phyloP scores from a whole-genome alignment of 192 early-diverging fungal genomes.

The Haplosporangium gracile region DNA sequence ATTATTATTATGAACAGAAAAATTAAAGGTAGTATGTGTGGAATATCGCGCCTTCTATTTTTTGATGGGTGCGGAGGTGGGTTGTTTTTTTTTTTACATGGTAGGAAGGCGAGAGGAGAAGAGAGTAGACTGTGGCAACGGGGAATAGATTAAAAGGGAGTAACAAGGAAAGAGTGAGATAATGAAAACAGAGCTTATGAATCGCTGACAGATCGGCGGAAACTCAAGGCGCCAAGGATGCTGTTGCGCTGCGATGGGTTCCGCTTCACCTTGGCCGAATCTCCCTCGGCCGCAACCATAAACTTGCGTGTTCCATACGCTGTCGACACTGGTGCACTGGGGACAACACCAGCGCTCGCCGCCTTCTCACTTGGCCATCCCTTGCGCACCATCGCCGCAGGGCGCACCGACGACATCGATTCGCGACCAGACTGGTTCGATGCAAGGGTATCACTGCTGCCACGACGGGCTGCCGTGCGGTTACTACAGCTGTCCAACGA shows the following conservation, averaged over 20 bases:
- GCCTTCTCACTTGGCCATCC: conserved; percentile 57
- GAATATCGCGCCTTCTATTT: conserved; percentile 1
- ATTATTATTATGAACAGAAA: not conserved
- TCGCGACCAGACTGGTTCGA: conserved; percentile 39
- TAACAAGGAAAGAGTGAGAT: not conserved
- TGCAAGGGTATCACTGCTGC: conserved; percentile 40
- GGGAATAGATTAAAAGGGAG: not conserved
- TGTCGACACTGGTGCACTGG: conserved; percentile 31
- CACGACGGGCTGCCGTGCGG: conserved; percentile 14
- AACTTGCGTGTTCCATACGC: conserved; percentile 52
- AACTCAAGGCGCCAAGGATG: conserved; percentile 34
- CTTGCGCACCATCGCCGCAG: conserved; percentile 49
- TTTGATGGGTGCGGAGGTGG: not conserved
- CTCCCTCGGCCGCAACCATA: conserved; percentile 17
- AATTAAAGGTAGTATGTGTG: not conserved
- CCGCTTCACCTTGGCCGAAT: conserved; percentile 29
- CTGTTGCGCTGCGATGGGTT: conserved; percentile 37
- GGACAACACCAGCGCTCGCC: conserved; percentile 43
- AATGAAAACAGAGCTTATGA: not conserved
- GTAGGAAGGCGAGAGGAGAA: not conserved
- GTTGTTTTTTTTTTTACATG: conserved; percentile 9
- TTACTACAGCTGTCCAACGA: conserved; percentile 20
- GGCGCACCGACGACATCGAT: conserved; percentile 28
- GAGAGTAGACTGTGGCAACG: not conserved
- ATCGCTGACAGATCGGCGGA: conserved; percentile 34